A percentile compares a stretch with the other conserved stretches of the same genome.
These are phyloP conservation scores for Rhodotorula taiwanensis DNA, from an alignment of 768 basidiomycete genomes.

Conservation along the genomic window DNA sequence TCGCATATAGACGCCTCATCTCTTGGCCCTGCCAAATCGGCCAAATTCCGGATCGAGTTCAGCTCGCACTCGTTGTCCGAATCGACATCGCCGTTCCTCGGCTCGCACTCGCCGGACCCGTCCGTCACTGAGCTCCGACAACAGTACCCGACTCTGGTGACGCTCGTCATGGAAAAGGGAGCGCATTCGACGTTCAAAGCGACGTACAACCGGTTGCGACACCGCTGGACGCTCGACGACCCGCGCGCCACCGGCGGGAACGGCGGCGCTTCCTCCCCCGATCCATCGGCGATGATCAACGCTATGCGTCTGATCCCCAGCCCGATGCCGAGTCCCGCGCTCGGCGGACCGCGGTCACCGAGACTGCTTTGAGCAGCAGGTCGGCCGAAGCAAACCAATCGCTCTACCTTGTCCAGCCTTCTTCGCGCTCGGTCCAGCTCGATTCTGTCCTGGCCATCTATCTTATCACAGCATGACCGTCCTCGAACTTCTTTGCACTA, in stretches of 20 bases:
- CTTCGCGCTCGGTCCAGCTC: neutral
- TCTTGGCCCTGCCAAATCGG: constrained; percentile 54
- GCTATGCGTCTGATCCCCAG: constrained; percentile 32
- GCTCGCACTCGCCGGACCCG: constrained; percentile 5
- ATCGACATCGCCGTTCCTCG: constrained; percentile 10
- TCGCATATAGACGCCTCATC: constrained; percentile 33
- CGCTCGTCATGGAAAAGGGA: constrained; percentile 77
- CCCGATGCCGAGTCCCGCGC: constrained; percentile 26
- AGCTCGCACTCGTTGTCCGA: constrained; percentile 41
- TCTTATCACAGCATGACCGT: too few relatives aligned
- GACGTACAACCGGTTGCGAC: constrained; percentile 59
- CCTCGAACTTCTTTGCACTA: too few relatives aligned
- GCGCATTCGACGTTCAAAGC: constrained; percentile 73
- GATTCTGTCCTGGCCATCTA: too few relatives aligned
- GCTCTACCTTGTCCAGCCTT: too few relatives aligned
- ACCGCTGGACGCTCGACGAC: constrained; percentile 56
- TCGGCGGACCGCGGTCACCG: constrained; percentile 23
- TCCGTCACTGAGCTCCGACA: constrained; percentile 13
- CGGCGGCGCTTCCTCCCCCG: neutral
- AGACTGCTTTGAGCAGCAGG: constrained; percentile 26
- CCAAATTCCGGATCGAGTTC: constrained; percentile 78
- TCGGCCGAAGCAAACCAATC: too few relatives aligned
- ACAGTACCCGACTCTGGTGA: constrained; percentile 57
- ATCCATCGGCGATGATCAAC: neutral
- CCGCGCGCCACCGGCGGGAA: neutral